phyloP scores from a whole-genome alignment of 2,329 filamentous ascomycete species.

The Paecilomyces niveus region DNA sequence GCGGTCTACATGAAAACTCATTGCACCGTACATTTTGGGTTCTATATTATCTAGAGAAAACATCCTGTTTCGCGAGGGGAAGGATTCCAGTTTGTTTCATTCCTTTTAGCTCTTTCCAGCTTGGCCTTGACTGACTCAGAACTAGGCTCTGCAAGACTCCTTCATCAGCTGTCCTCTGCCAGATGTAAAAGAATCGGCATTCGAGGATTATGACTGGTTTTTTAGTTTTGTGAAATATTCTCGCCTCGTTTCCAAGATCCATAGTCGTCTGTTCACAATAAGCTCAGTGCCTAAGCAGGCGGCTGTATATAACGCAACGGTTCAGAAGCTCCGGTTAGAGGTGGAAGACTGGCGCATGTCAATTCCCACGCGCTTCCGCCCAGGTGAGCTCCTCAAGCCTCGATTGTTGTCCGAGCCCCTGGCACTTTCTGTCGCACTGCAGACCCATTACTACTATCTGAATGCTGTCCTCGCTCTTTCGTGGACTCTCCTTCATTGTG shows the following conservation, averaged over 20 bases:
- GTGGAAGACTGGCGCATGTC: slow-evolving; percentile 20
- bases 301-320: slow-evolving; percentile 4
- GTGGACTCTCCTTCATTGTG: slow-evolving; percentile 14
- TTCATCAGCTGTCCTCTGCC: slow-evolving; percentile 27
- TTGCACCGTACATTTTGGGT: slow-evolving; percentile 27
- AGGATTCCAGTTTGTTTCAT: slow-evolving; percentile 20
- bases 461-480: slow-evolving; percentile 18
- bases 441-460: slow-evolving; percentile 19
- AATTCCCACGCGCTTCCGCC: slow-evolving; percentile 17
- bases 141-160: slow-evolving; percentile 17
- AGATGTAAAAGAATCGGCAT: slow-evolving; percentile 17
- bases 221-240: slow-evolving; percentile 17
- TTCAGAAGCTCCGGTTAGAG: slow-evolving; percentile 12
- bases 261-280: slow-evolving; percentile 22
- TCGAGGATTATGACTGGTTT: slow-evolving; percentile 26
- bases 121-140: no score
- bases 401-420: slow-evolving; percentile 6
- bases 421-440: slow-evolving; percentile 11
- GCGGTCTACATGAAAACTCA: slow-evolving; percentile 6
- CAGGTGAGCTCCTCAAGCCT: slow-evolving; percentile 11
- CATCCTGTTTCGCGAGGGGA: slow-evolving; percentile 19
- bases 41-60: slow-evolving; percentile 29
- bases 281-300: slow-evolving; percentile 14
- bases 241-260: slow-evolving; percentile 20
- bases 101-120: no score